Base-by-base conservation (phyloP, 192 early-diverging fungal species). In the Pilaira anomala region DNA sequence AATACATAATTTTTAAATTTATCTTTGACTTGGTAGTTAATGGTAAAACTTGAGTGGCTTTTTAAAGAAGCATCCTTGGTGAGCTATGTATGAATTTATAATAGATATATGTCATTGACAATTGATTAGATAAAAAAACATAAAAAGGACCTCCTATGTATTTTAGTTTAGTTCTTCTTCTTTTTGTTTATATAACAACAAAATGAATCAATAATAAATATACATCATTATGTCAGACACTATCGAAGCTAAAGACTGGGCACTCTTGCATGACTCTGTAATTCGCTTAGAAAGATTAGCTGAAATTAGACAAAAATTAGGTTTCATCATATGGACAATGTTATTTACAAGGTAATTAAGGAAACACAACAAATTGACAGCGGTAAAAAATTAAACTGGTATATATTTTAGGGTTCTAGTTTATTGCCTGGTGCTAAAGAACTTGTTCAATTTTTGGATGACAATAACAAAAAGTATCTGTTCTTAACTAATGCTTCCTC, bases 401-500 rank as follows among this genome's bases (percentile, higher is more conserved):
- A 49, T n/a, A n/a, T n/a, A n/a, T n/a, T 11, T 28, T 56, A 72
- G 77, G 80, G 80, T 48, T 67, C 48, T 49, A 68, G 42, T 6
- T 60, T 82, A 14, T 70, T 83, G 7, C 83, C 80, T 25, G 83
- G 83, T 50, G 83, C 76, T 28, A 81, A 78, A 48, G 83, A 85
- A 60, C 77, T 85, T 55, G 78, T 85, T 21, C 57, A 66, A 25
- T 85, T 78, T 70, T 64, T 85, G 50, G 30, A 72, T 14, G 50
- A 45, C 3, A 70, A 83, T 19, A 71, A 80, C 51, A 85, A 85
- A 65, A 69, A 80, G 52, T 85, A 78, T 54, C 63, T 85, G 16
- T 85, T 85, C 65, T 61, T 85, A 72, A 85, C 83, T 36, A 85
- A 85, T 72, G 83, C 83, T 67, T 80, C 77, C 40, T 77, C 81